Conservation (phyloP, 2,329 filamentous ascomycete genomes). For the Microsporum ferrugineum region DNA sequence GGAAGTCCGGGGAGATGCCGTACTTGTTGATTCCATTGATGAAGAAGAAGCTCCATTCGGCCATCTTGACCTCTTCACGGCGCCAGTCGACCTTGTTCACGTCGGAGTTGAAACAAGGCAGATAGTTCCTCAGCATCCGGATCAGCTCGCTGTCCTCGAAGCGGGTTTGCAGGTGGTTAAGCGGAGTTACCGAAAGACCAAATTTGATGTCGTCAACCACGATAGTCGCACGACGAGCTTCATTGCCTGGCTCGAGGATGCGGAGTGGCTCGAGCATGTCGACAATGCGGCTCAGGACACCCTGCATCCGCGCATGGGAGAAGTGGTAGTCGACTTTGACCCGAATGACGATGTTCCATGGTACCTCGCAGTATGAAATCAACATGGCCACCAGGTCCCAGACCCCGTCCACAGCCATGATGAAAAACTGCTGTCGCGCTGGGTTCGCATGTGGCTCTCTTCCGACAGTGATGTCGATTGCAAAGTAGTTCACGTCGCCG, state of each 20-base stretch:
- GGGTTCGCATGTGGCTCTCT: not conserved
- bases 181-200: no score
- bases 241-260: not conserved
- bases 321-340: not conserved
- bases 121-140: not conserved
- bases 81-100: not conserved
- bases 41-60: slow-evolving; percentile 3
- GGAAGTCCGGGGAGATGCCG: not conserved
- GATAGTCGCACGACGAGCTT: not conserved
- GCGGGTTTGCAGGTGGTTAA: not conserved
- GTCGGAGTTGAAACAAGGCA: not conserved
- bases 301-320: not conserved
- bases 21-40: not conserved
- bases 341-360: not conserved
- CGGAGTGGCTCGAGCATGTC: not conserved
- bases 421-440: not conserved
- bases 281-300: not conserved
- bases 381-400: not conserved
- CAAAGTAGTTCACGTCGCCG: not conserved
- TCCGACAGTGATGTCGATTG: not conserved
- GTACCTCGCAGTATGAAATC: not conserved
- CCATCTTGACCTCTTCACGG: not conserved
- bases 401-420: not conserved
- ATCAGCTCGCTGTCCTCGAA: not conserved
- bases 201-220: not conserved